phyloP scores from a whole-genome alignment of 1,284 basidiomycete species.

The Fistulinella staudtii region DNA sequence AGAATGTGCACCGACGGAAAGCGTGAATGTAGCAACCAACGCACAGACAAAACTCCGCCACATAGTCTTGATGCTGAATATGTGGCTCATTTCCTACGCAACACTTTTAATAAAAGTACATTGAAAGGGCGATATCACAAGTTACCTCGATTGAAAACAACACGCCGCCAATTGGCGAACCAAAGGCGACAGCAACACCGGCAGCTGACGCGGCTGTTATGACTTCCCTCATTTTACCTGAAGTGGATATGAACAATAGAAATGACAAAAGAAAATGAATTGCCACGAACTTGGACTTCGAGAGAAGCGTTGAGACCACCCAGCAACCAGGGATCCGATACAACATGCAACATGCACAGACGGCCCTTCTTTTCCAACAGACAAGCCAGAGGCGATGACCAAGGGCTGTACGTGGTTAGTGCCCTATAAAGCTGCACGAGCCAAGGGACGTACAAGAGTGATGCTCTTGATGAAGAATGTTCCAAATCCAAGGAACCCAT shows the following conservation, averaged over 20 bases:
- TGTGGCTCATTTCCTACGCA: slow-evolving; percentile 94
- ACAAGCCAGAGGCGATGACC: slow-evolving; percentile 96
- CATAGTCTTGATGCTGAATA: slow-evolving; percentile 97
- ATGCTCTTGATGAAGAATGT: slow-evolving; percentile 92
- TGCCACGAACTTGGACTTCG: slow-evolving; percentile 74
- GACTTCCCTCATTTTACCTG: slow-evolving; percentile 94
- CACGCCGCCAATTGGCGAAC: slow-evolving; percentile 96
- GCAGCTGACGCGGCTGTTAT: slow-evolving; percentile 95
- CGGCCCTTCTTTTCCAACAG: slow-evolving; percentile 98
- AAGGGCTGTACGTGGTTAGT: slow-evolving; percentile 61
- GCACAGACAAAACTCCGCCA: slow-evolving; percentile 98
- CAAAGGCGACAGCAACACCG: slow-evolving; percentile 96
- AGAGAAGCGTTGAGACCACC: slow-evolving; percentile 78
- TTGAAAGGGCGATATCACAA: neutral
- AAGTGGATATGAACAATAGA: slow-evolving; percentile 9
- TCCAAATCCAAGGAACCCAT: slow-evolving; percentile 86
- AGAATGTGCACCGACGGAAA: slow-evolving; percentile 64
- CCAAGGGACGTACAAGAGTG: slow-evolving; percentile 63
- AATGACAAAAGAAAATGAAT: slow-evolving; percentile 1
- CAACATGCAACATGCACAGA: slow-evolving; percentile 97
- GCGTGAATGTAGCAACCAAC: slow-evolving; percentile 91
- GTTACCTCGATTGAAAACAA: slow-evolving; percentile 82
- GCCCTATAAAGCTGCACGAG: slow-evolving; percentile 1
- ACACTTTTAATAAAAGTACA: slow-evolving; percentile 4
- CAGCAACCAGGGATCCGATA: slow-evolving; percentile 85